These are phyloP conservation scores for Zanthoxylum bungeanum DNA, from an alignment of 345 rosid genomes.

Conservation along the genomic window DNA sequence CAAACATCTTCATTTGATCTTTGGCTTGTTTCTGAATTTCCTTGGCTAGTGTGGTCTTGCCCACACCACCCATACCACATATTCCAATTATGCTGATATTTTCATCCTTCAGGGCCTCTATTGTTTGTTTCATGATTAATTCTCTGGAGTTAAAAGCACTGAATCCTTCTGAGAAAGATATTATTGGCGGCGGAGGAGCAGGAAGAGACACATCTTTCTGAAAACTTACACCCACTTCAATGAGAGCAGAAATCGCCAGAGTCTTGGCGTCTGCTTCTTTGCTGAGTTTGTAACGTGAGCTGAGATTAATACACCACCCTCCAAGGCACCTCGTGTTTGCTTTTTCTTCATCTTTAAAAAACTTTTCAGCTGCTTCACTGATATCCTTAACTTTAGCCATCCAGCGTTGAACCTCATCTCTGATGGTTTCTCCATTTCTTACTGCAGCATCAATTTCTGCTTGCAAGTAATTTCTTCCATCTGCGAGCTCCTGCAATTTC, in stretches of 20 bases:
- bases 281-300: neutral
- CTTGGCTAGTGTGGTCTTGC: conserved; percentile 14
- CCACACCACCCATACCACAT: no score
- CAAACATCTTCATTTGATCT: neutral
- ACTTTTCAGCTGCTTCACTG: neutral
- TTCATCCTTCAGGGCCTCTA: no score
- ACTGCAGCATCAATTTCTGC: neutral
- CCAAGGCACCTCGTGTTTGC: neutral
- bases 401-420: neutral
- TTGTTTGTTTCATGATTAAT: neutral
- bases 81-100: no score
- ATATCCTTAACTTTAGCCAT: neutral
- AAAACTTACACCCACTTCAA: neutral
- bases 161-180: neutral
- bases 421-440: neutral
- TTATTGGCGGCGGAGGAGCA: neutral
- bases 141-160: neutral
- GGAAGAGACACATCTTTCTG: neutral
- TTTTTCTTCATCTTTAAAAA: neutral
- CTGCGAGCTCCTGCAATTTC: neutral
- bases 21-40: neutral
- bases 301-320: neutral
- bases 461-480: neutral
- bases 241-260: neutral
- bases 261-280: neutral